Evolutionary conservation across 2,329 filamentous ascomycete species (phyloP), one percentile per base, ranked within the genome.

Genomic region (Ophiostoma montium): DNA sequence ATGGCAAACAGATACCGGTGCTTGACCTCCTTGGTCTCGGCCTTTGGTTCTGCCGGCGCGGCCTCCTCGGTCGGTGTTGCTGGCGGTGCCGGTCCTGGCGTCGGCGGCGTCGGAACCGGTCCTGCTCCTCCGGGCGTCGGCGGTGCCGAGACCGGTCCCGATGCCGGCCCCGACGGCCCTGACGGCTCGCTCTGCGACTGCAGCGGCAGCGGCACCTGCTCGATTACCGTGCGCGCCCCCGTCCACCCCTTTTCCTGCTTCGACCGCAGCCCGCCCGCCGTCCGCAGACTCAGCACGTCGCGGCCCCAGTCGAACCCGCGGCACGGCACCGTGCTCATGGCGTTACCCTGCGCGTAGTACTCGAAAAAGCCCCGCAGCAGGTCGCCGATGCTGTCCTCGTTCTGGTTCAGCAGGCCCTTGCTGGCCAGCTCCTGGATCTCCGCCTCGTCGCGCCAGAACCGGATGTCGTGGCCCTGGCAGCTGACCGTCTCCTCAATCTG

Each of bases 171-270:
- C n/a, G n/a, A n/a, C n/a, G n/a, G n/a, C n/a, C n/a, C n/a, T n/a
- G n/a, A n/a, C n/a, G n/a, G n/a, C n/a, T n/a, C n/a, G n/a, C n/a
- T n/a, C 27, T 43, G 41, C 42, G 32, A 33, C 9, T 33, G 27
- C 11, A 18, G 16, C 16, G 36, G 36, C 36, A 12, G 27, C n/a
- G 27, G 42, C 30, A 44, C 30, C 30, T 32, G 66, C 52, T 81
- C 75, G 23, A 78, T 65, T 7, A 79, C 75, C 0, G 83, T 88
- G 60, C 80, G 84, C 5, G 86, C 86, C n/a, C 82, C 81, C 0
- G 82, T 85, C 89, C 89, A 95, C 1, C 82, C 84, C 60, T 95
- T 95, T 15, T 78, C 72, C 50, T 79, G 70, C 64, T 95, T 95
- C 16, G 73, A 71, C 16, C 86, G 60, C 5, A 89, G 68, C 0